These are phyloP conservation scores for Suillus variegatus DNA, from an alignment of 768 basidiomycete species.

Conservation along the genomic window DNA sequence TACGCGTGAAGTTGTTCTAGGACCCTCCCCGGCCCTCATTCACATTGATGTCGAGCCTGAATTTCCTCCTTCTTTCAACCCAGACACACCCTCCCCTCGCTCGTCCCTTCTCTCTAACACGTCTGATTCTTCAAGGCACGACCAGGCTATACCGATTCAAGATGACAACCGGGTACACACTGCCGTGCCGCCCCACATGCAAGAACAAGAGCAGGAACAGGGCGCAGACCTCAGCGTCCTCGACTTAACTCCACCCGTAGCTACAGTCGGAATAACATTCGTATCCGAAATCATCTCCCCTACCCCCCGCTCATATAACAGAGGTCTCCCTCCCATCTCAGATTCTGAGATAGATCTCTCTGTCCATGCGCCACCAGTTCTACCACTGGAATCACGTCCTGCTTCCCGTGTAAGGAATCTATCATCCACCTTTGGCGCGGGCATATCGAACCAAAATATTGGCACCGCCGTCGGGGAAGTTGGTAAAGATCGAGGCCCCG, in stretches of 20 bases:
- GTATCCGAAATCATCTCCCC: slow-evolving; percentile 5
- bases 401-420: slow-evolving; percentile 24
- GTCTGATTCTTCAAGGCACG: slow-evolving; percentile 15
- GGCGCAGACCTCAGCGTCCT: slow-evolving; percentile 3
- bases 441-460: neutral
- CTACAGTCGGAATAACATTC: slow-evolving; percentile 8
- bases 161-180: slow-evolving; percentile 30
- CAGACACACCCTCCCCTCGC: neutral
- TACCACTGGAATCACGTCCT: slow-evolving; percentile 29
- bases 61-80: neutral
- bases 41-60: slow-evolving; percentile 15
- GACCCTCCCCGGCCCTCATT: slow-evolving; percentile 30
- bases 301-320: slow-evolving; percentile 10
- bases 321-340: slow-evolving; percentile 18
- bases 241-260: slow-evolving; percentile 14
- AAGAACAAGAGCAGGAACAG: slow-evolving; percentile 6
- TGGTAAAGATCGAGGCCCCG: slow-evolving; percentile 21
- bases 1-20: slow-evolving; percentile 16
- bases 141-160: slow-evolving; percentile 19
- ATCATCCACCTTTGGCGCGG: no score
- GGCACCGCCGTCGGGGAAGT: slow-evolving; percentile 19
- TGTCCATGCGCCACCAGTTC: slow-evolving; percentile 19
- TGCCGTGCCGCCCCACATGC: neutral
- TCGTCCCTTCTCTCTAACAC: neutral
- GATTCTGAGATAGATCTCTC: slow-evolving; percentile 18